These are phyloP conservation scores for Hyaloperonospora arabidopsidis DNA, from an alignment of 352 stramenopile genomes.

Conservation along the genomic window DNA sequence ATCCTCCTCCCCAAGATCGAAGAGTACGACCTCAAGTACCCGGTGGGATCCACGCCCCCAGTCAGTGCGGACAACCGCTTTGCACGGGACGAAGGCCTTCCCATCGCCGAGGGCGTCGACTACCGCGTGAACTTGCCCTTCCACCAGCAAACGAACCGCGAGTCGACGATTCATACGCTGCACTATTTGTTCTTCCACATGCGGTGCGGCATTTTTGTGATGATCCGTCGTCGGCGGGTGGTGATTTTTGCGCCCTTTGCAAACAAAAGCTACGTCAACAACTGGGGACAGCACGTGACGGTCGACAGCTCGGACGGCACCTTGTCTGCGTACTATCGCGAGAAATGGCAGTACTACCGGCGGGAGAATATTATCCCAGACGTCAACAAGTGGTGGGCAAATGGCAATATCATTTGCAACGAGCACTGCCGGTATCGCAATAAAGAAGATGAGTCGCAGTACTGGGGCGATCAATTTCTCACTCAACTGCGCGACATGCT, in stretches of 20 bases:
- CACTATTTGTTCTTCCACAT: constrained; percentile 98
- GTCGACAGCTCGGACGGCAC: constrained; percentile 87
- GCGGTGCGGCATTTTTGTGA: constrained; percentile 97
- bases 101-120: constrained; percentile 53
- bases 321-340: constrained; percentile 89
- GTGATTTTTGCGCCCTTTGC: constrained; percentile 96
- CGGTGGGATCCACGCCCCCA: constrained; percentile 27
- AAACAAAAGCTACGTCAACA: constrained; percentile 96
- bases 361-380: constrained; percentile 77
- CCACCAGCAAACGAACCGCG: constrained; percentile 79
- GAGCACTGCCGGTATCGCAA: constrained; percentile 86
- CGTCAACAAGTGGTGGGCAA: constrained; percentile 96
- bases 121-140: constrained; percentile 90
- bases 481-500: constrained; percentile 95
- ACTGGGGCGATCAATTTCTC: constrained; percentile 97
- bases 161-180: constrained; percentile 92
- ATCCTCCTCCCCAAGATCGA: constrained; percentile 75
- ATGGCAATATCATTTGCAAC: constrained; percentile 99
- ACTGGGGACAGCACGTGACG: constrained; percentile 89
- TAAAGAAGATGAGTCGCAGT: constrained; percentile 89
- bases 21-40: constrained; percentile 65
- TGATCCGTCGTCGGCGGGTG: constrained; percentile 93
- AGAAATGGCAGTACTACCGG: constrained; percentile 75
- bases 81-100: constrained; percentile 38
- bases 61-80: constrained; percentile 59